Base-by-base conservation (phyloP, 768 basidiomycete genomes). In the Rhodotorula graminis region DNA sequence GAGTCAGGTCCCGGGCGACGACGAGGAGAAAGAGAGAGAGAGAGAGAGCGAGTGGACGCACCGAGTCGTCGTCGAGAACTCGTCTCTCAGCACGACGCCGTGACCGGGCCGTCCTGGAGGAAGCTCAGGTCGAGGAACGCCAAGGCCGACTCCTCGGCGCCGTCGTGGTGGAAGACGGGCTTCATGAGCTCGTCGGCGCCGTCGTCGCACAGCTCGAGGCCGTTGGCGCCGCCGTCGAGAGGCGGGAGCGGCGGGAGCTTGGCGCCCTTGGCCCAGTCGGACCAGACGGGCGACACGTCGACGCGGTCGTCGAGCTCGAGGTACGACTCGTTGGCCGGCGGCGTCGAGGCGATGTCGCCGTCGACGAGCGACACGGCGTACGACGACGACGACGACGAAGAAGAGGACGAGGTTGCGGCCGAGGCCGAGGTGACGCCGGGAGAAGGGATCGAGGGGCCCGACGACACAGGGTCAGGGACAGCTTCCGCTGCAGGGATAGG, bases 401-500 rank as follows among this genome's bases (percentile, higher is more conserved):
- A n/a, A 7, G 60, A 46, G 42, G 44, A 27, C 5, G 59, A 27
- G 23, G 50, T n/a, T n/a, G n/a, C n/a, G 37, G 37, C 37, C 37
- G 37, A 50, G 21, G 31, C 21, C 19, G 59, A n/a, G 23, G 47
- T 6, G 47, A 47, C 10, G 33, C 47, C 58, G 50, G 33, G 14
- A 16, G 50, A 52, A 25, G 16, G 50, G 40, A 14, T 47, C 44
- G 44, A 23, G 44, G 37, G 37, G 37, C 37, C 4, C 37, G 40
- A n/a, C 49, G 47, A 46, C 42, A 37, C 44, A 59, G 31, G 10
- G 23, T 52, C 33, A 23, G 29, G n/a, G 47, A 40, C 60, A 62
- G 74, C 56, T 72, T 75, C 74, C 74, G 74, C 74, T 61, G 74
- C 74, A 75, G 74, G 74, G 74, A 75, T 37, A 23, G 29, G 11